phyloP scores from a whole-genome alignment of 202 grass and related monocot species.

The Brachypodium distachyon region DNA sequence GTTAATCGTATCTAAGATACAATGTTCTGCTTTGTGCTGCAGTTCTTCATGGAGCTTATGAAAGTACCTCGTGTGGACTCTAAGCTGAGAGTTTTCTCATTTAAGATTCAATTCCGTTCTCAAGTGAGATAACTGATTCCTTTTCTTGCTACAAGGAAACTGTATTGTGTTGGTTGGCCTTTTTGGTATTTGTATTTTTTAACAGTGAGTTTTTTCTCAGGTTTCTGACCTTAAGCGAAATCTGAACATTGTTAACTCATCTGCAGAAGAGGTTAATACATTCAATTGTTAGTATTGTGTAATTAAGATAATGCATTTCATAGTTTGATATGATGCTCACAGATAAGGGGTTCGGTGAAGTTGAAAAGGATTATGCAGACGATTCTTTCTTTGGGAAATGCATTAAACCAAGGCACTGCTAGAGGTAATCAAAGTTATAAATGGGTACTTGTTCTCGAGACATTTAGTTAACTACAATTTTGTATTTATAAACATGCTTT shows the following conservation, averaged over 20 bases:
- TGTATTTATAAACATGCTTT: background rate
- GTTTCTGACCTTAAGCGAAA: conserved; percentile 83
- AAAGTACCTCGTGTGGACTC: conserved; percentile 95
- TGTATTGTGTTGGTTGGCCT: conserved; percentile 15
- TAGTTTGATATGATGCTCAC: conserved; percentile 25
- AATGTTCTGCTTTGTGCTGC: conserved; percentile 10
- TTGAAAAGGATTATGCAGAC: conserved; percentile 99
- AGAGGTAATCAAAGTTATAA: conserved; percentile 67
- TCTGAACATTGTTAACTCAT: conserved; percentile 80
- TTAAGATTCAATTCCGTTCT: conserved; percentile 81
- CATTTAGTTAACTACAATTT: background rate
- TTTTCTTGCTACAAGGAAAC: conserved; percentile 3
- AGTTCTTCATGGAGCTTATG: conserved; percentile 99
- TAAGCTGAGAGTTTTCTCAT: conserved; percentile 94
- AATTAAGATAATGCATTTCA: conserved; percentile 13
- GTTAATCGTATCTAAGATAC: background rate
- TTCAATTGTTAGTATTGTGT: conserved; percentile 10
- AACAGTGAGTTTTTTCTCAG: conserved; percentile 40
- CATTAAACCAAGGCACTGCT: conserved; percentile 97
- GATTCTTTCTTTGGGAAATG: conserved; percentile 99
- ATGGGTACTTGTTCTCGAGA: conserved; percentile 14
- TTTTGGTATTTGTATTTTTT: conserved; percentile 28
- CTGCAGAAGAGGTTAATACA: conserved; percentile 67
- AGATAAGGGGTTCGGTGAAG: conserved; percentile 94
- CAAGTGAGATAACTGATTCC: conserved; percentile 40